Base-by-base conservation (phyloP, 2,329 filamentous ascomycete genomes). In the Knufia petricola region DNA sequence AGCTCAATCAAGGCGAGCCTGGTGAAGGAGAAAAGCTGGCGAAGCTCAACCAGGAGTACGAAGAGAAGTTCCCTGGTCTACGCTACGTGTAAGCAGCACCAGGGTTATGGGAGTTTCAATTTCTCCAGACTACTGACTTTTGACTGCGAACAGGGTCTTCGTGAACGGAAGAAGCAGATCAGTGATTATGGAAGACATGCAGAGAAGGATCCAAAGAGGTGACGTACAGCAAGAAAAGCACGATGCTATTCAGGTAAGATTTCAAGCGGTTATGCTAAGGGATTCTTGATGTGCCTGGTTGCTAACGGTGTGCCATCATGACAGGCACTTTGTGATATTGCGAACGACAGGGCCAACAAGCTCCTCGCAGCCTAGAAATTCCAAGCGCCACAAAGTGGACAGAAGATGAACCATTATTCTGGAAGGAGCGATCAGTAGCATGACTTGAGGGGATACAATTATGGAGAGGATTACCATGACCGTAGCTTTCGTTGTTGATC, bases 311-410 rank as follows among this genome's bases (percentile, higher is more conserved):
- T 37, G 39, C 53, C 28, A 54, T 32, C n/a, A 17, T 40, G 1
- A 31, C 49, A 87, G 84, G 88, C 89, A 34, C 95, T 95, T 86
- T 87, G 87, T 61, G 85, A 88, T 59, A 95, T 95, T 61, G 89
- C 89, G 24, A 77, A 78, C 45, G 87, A 95, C 60, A 77, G 89
- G 42, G 86, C 83, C 1, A 64, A 66, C 24, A 94, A 88, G 65
- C 64, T 86, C 32, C 26, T 36, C 3, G 44, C 45, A 8, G 17
- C 28, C 20, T 36, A 36, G 41, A 19, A 9, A 10, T 20, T n/a
- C 19, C 3, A 12, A 28, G 12, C 26, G n/a, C n/a, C n/a, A n/a
- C n/a, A n/a, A n/a, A n/a, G n/a, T n/a, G n/a, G n/a, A n/a, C n/a
- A n/a, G n/a, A n/a, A n/a, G n/a, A n/a, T n/a, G n/a, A n/a, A n/a